Evolutionary conservation across 2,329 filamentous ascomycete species (phyloP), one percentile per base, ranked within the genome.

Genomic region (Aspergillus tamarii): DNA sequence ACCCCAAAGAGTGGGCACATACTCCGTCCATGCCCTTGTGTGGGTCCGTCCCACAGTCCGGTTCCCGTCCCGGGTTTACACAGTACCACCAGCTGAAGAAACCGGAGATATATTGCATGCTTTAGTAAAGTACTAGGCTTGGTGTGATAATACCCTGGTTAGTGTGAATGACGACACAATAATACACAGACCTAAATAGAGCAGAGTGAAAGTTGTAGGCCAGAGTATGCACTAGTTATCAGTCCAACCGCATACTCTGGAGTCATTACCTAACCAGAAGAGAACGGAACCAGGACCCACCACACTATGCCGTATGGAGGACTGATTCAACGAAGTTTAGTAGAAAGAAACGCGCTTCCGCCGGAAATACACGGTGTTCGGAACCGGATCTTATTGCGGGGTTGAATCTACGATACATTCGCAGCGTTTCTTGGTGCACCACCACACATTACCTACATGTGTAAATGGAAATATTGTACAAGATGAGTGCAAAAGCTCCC

Each of bases 71-170:
- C 34, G 10, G 32, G 32, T 11, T 10, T 11, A 26, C 10, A 34
- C 11, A 4, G 3, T 34, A 7, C 34, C 34, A 36, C 41, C 16
- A 43, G 41, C 4, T 43, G 8, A 43, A 36, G 41, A 21, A 21
- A 19, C 8, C 3, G 19, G 19, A 21, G 21, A 21, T 11, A 11
- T 43, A 36, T 36, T 36, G 14, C 34, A 36, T 16, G 5, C 2
- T 16, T 16, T 2, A 36, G 12, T 12, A 36, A 16, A 7, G 14
- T 36, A 36, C 5, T 7, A 7, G 26, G 26, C 16, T 1, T 16
- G 2, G 0, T 1, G 2, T 8, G 6, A 7, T 7, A 1, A 2
- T 2, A 16, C 34, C 2, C 5, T 16, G 14, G 6, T 16, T 16
- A 36, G 34, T 2, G 14, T 36, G 5, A 16, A 36, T 36, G 1